Evolutionary conservation across 495 filamentous ascomycete genomes (phyloP), one percentile per base, ranked within the genome.

Genomic region (Tuber brumale): DNA sequence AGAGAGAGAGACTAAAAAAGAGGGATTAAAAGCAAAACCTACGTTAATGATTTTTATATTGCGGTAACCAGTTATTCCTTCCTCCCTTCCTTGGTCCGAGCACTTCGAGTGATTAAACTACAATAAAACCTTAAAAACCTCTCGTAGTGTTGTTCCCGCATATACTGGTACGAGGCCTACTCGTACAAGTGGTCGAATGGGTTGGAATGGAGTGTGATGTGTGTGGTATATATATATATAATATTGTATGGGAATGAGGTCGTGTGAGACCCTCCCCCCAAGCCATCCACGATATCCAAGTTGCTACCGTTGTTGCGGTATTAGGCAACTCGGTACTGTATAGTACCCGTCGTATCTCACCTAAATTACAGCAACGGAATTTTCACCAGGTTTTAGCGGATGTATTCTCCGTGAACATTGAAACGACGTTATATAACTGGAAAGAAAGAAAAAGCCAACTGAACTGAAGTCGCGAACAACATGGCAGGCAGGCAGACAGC

Each of bases 191-290:
- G 57, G 27, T 8, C 27, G 27, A 31, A 19, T 35, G 14, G 57
- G 14, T 19, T 7, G 57, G 27, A 3, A 35, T 66, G 27, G 14
- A 18, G 8, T n/a, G 12, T n/a, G 37, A 39, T 7, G 57, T 66
- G 31, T 35, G 27, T n/a, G n/a, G n/a, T n/a, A n/a, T n/a, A n/a
- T n/a, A n/a, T n/a, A n/a, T n/a, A n/a, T n/a, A n/a, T n/a, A n/a
- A n/a, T n/a, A n/a, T n/a, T n/a, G 21, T n/a, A 51, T n/a, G 21
- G 57, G 57, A 66, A 66, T 66, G 57, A 66, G 51, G 51, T 61
- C n/a, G 51, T 57, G 48, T 61, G n/a, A 61, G 51, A 31, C 27
- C 57, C 0, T 8, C 27, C 10, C 27, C 27, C 51, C 9, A 6
- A 35, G 57, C 14, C 14, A 66, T 66, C 27, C 10, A 57, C 23